These are phyloP conservation scores for Morella rubra DNA, from an alignment of 306 rosid genomes.

Conservation along the genomic window DNA sequence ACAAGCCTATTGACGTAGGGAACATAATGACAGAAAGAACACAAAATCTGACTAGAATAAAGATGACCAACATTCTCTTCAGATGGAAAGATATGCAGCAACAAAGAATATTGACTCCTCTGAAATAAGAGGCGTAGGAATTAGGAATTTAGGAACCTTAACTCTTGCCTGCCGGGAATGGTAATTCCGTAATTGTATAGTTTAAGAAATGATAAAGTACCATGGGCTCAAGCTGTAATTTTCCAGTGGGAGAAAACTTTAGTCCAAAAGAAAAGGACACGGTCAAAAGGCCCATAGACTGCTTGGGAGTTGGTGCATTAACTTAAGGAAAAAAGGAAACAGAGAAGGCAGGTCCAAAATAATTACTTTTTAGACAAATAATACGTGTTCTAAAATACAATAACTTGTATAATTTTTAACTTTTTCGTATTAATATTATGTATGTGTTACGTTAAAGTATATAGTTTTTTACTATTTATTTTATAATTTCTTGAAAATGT, in stretches of 20 bases:
- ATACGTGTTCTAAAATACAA: no score
- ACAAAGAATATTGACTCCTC: no score
- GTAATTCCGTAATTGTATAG: no score
- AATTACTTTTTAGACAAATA: constrained; percentile 13
- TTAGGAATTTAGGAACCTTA: no score
- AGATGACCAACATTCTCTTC: constrained; percentile 24
- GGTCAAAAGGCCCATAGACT: constrained; percentile 54
- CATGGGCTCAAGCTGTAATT: background rate
- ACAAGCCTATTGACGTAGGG: constrained; percentile 16
- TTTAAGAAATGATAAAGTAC: no score
- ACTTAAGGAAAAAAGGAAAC: constrained; percentile 35
- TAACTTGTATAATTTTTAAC: no score
- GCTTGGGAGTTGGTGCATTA: constrained; percentile 60
- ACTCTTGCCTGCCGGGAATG: no score
- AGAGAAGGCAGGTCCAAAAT: constrained; percentile 23
- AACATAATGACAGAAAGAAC: constrained; percentile 27
- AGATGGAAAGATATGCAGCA: background rate
- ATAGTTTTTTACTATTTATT: no score
- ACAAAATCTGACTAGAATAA: constrained; percentile 36
- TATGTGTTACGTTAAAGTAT: no score
- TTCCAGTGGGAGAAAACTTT: constrained; percentile 37
- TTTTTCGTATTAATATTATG: no score
- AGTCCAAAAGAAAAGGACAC: constrained; percentile 30
- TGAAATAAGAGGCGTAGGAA: no score
- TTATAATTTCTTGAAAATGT: no score